A percentile compares a stretch with the other conserved stretches of the same genome.
These are phyloP conservation scores for Helianthus tuberosus DNA, from an alignment of 129 eudicot genomes.

Conservation along the genomic window DNA sequence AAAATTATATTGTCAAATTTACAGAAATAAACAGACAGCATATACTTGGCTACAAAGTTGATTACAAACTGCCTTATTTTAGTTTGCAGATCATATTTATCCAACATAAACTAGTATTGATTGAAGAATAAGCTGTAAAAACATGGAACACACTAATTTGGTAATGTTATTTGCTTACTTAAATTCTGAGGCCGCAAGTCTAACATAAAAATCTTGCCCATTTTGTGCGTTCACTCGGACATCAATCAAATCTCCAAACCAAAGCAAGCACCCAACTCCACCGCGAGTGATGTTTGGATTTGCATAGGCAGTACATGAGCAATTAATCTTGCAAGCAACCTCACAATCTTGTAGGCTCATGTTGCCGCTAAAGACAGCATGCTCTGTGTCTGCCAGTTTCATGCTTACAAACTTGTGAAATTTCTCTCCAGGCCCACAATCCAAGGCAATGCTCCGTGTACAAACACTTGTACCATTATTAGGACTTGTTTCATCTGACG, in stretches of 20 bases:
- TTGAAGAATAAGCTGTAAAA: neutral
- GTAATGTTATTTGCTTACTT: conserved; percentile 9
- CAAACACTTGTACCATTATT: conserved; percentile 30
- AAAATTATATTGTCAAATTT: conserved; percentile 2
- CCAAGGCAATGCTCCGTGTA: conserved; percentile 18
- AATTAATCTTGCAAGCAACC: conserved; percentile 30
- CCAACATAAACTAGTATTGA: neutral
- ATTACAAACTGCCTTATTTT: neutral
- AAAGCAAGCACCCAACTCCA: conserved; percentile 57
- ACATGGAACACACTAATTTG: neutral
- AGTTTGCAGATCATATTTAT: neutral
- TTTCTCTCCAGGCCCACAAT: conserved; percentile 36
- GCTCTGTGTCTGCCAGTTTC: conserved; percentile 34
- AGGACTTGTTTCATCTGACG: conserved; percentile 12
- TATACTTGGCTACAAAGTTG: conserved; percentile 5
- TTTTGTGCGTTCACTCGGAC: conserved; percentile 25
- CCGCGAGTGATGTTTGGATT: conserved; percentile 27
- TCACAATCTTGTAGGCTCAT: conserved; percentile 30
- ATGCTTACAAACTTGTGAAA: conserved; percentile 22
- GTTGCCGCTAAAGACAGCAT: conserved; percentile 3
- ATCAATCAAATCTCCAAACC: conserved; percentile 25
- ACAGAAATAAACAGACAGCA: neutral
- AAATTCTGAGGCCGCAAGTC: conserved; percentile 35
- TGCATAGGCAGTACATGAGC: conserved; percentile 39
- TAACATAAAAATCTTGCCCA: conserved; percentile 34